Conservation (phyloP, 495 filamentous ascomycete species). For the Hypoxylon crocopeplum region DNA sequence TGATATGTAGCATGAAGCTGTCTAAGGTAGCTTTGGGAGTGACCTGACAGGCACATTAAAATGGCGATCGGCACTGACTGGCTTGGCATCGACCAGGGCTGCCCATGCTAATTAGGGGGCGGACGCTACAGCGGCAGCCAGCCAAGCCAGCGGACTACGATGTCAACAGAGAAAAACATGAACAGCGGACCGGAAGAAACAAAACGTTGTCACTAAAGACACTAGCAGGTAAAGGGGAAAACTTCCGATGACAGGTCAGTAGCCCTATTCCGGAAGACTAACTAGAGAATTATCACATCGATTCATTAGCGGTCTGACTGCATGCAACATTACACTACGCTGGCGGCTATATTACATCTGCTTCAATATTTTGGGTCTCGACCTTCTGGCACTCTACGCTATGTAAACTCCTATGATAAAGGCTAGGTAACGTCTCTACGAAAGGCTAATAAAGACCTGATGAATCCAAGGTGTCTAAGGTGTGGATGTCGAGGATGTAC, state of each 20-base stretch:
- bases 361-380: constrained; percentile 1
- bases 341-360: no score
- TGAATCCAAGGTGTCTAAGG: no score
- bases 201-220: constrained; percentile 3
- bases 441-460: no score
- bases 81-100: constrained; percentile 24
- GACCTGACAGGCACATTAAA: constrained; percentile 14
- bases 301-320: no score
- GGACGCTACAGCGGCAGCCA: constrained; percentile 4
- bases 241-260: constrained; percentile 4
- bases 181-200: no score
- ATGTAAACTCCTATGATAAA: neutral
- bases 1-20: constrained; percentile 6
- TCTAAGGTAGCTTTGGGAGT: neutral
- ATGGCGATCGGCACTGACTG: constrained; percentile 24
- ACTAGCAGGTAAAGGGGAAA: constrained; percentile 5
- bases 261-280: no score
- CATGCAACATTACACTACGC: no score
- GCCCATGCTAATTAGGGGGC: constrained; percentile 7
- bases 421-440: neutral
- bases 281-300: no score
- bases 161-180: constrained; percentile 1
- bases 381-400: neutral
- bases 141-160: constrained; percentile 2
- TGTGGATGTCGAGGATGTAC: no score